Evolutionary conservation across 164 flowering plant genomes (phyloP).

Genomic region (Magnolia changhungtana): DNA sequence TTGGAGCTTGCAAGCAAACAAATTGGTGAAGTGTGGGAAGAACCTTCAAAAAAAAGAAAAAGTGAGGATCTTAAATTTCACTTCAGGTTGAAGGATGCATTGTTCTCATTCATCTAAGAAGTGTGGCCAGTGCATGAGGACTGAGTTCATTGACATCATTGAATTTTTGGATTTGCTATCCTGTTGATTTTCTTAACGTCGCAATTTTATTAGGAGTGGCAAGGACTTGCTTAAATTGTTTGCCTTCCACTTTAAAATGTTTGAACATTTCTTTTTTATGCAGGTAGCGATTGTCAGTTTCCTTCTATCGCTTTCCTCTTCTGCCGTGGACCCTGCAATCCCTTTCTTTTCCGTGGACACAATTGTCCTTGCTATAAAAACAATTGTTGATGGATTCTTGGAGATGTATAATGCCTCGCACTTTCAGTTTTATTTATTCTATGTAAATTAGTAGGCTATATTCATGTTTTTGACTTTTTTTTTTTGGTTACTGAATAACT

Average conservation of each 20-base stretch:
- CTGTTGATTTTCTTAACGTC: not conserved
- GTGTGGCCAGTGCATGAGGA: not conserved
- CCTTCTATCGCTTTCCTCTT: slow-evolving; percentile 65
- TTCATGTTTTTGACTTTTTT: not conserved
- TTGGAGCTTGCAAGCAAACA: no score
- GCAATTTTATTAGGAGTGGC: not conserved
- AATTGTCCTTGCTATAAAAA: slow-evolving; percentile 57
- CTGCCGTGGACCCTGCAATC: slow-evolving; percentile 46
- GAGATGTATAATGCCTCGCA: slow-evolving; percentile 44
- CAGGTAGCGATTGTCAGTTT: slow-evolving; percentile 87
- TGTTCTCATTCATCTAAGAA: no score
- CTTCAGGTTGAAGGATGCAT: no score
- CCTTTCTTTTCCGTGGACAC: slow-evolving; percentile 68
- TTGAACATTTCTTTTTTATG: slow-evolving; percentile 11
- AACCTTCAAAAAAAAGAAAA: no score
- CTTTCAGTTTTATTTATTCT: not conserved
- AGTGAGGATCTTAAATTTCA: no score
- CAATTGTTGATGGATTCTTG: slow-evolving; percentile 90
- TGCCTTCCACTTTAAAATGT: not conserved
- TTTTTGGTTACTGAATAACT: slow-evolving; percentile 3
- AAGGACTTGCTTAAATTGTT: not conserved
- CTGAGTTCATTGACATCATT: not conserved
- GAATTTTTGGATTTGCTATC: not conserved
- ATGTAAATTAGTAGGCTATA: not conserved
- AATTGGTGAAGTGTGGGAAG: no score